phyloP scores from a whole-genome alignment of 2,329 filamentous ascomycete genomes.

The Colletotrichum siamense region DNA sequence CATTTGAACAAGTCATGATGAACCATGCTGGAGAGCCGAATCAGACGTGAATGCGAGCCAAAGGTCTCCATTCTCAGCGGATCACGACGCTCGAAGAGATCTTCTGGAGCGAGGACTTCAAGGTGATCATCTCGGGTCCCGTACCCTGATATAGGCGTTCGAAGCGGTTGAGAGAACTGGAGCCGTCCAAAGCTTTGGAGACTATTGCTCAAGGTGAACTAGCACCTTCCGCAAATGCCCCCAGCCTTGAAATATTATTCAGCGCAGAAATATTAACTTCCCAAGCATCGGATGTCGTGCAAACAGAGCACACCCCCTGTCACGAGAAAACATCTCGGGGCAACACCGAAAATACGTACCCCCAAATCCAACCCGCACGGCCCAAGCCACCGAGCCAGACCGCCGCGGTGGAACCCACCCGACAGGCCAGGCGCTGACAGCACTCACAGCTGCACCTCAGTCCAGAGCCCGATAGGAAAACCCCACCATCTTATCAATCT shows the following conservation, averaged over 20 bases:
- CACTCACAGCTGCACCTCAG: background rate
- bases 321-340: background rate
- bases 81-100: background rate
- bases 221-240: background rate
- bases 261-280: background rate
- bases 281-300: background rate
- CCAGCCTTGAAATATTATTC: background rate
- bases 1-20: background rate
- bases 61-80: background rate
- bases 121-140: background rate
- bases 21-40: background rate
- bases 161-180: background rate
- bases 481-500: constrained; percentile 25
- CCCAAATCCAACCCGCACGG: background rate
- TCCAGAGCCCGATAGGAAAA: background rate
- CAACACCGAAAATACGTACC: background rate
- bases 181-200: background rate
- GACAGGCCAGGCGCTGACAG: background rate
- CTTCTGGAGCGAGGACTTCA: background rate
- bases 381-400: background rate
- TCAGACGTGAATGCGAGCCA: background rate
- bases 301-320: background rate
- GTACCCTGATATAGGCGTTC: background rate
- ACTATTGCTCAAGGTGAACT: background rate
- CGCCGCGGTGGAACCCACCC: background rate